A percentile compares a stretch with the other conserved stretches of the same genome.
phyloP scores from a whole-genome alignment of 1,139 yeast genomes.

The Scheffersomyces insectosa region DNA sequence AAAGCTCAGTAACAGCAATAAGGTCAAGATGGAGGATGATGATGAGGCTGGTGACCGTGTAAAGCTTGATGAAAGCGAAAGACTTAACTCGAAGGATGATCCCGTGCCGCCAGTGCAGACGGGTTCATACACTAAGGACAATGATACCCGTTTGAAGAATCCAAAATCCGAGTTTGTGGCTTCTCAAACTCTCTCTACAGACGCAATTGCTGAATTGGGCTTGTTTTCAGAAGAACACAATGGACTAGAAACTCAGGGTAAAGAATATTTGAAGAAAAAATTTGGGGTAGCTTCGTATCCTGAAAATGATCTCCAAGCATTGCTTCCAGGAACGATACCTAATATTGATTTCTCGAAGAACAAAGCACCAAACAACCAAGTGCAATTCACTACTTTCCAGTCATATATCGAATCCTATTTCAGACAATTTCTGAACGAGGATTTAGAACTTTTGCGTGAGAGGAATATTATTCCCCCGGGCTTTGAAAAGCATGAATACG shows the following conservation, averaged over 20 bases:
- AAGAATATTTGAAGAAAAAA: slow-evolving; percentile 70
- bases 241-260: slow-evolving; percentile 59
- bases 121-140: slow-evolving; percentile 49
- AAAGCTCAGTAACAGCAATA: slow-evolving; percentile 2
- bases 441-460: slow-evolving; percentile 68
- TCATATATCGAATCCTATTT: slow-evolving; percentile 84
- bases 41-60: slow-evolving; percentile 6
- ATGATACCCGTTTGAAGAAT: slow-evolving; percentile 64
- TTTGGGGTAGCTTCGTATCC: slow-evolving; percentile 93
- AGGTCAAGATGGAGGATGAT: slow-evolving; percentile 1
- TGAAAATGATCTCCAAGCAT: slow-evolving; percentile 65
- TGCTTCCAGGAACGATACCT: slow-evolving; percentile 88
- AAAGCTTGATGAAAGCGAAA: slow-evolving; percentile 10
- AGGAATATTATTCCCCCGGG: slow-evolving; percentile 58
- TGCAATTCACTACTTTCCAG: slow-evolving; percentile 86
- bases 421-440: slow-evolving; percentile 76
- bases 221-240: slow-evolving; percentile 63
- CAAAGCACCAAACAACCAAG: slow-evolving; percentile 84
- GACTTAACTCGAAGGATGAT: slow-evolving; percentile 26
- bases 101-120: slow-evolving; percentile 47
- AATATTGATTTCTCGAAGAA: slow-evolving; percentile 81
- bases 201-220: slow-evolving; percentile 64
- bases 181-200: slow-evolving; percentile 68
- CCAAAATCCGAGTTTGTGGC: slow-evolving; percentile 80
- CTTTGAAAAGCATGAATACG: slow-evolving; percentile 51